Evolutionary conservation across 148 eudicot genomes (phyloP), one percentile per base, ranked within the genome.

Genomic region (Beta vulgaris): DNA sequence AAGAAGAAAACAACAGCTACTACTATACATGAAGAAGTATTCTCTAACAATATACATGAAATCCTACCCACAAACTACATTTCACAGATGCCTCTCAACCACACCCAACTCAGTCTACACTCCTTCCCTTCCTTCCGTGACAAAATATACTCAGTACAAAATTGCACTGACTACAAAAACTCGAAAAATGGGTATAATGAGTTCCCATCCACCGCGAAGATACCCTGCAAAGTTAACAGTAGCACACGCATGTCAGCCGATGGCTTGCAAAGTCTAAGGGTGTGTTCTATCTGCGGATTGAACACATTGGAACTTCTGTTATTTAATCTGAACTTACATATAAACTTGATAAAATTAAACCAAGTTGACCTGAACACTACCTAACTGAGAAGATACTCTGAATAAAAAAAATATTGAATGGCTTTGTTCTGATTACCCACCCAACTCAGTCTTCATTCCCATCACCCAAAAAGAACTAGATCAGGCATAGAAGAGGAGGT

Each of bases 181-280:
- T 36, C 78, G 84, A 76, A 84, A 72, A 76, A 90, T 60, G 59
- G 76, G 73, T 55, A 80, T 78, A 57, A 82, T 75, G 60, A 81
- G 59, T 74, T 84, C 80, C 80, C 80, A 44, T 75, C 87, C 77
- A 68, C 78, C 79, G 48, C 44, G 78, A 49, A 54, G 75, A 46
- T 58, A 81, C 43, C 97, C 97, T 91, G 93, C 85, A 73, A 37
- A 43, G 19, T 73, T 49, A 4, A 72, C 15, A 21, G 58, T 28
- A 32, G 43, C 46, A 49, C 31, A 29, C 28, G 31, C 23, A 18
- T 36, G 71, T 78, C 39, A 79, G 73, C 42, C 58, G 34, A 70
- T 13, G 42, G 6, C 21, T 12, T 8, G 3, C 10, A 36, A 37
- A 19, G 2, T 18, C 11, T 40, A 42, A 29, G 6, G 1, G 39